Evolutionary conservation across 345 rosid genomes (phyloP), one percentile per base, ranked within the genome.

Genomic region (Salix brachista): DNA sequence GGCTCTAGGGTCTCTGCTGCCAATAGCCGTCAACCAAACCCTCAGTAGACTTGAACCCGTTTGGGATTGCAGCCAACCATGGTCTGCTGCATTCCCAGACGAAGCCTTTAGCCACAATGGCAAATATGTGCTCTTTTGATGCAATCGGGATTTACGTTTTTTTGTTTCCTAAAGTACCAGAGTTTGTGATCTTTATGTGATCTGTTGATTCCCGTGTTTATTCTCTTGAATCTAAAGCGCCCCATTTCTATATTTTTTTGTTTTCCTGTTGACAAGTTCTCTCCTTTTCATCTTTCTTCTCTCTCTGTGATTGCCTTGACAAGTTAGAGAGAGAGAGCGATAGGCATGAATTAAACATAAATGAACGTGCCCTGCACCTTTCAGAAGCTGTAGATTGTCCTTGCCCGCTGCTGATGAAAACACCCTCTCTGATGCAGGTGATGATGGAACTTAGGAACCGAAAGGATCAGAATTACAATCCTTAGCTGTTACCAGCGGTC

Each of bases 1-100:
- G 94, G 94, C 46, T 88, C 93, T 26, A 86, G 97, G 68, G 93
- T 92, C 71, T 88, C 93, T 17, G 89, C 88, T 69, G 97, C 94
- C 42, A 92, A 92, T 68, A 87, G 93, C 81, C 97, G 94, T 36
- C 93, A 93, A 11, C 94, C 92, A 2, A 90, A 86, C 76, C 92
- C 92, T 70, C 92, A 87, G 88, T 89, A 84, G 79, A 74, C 2
- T 36, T 42, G 44, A 41, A 41, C 44, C 44, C 9, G 13, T 41
- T 41, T 41, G 13, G 44, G 13, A 41, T 10, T 41, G 42, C 44
- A 41, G 3, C 44, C 44, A 41, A 37, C 41, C 41, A 37, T 1
- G 41, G 2, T 37, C 0, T 37, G 41, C 41, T 6, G 10, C 41
- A 9, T 41, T 41, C 44, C 13, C 44, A 9, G 3, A 41, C 44